phyloP scores from a whole-genome alignment of 352 stramenopile genomes.

The Phytophthora crassamura region DNA sequence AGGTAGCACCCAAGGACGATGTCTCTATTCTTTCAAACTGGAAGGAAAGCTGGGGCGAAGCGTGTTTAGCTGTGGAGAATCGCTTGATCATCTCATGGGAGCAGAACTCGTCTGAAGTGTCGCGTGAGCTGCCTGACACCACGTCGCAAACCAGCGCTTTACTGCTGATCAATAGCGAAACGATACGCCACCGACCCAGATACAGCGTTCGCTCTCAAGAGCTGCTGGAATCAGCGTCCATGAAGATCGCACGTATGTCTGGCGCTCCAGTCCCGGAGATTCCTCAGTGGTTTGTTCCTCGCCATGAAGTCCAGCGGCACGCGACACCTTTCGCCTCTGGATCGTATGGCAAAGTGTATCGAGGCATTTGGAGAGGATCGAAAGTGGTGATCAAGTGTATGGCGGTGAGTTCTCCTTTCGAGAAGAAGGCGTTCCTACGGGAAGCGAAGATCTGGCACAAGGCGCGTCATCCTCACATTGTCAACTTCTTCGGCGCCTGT shows the following conservation, averaged over 20 bases:
- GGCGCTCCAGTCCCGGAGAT: constrained; percentile 10
- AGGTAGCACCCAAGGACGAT: background rate
- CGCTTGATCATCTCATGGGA: constrained; percentile 11
- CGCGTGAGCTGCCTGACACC: constrained; percentile 7
- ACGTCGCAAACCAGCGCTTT: constrained; percentile 11
- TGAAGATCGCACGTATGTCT: constrained; percentile 18
- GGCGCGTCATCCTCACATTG: constrained; percentile 86
- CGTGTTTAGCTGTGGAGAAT: constrained; percentile 2
- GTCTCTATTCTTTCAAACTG: constrained; percentile 8
- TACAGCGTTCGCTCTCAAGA: constrained; percentile 8
- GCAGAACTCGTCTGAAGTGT: constrained; percentile 11
- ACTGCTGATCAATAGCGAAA: constrained; percentile 18
- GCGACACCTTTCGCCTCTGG: constrained; percentile 19
- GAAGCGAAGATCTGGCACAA: constrained; percentile 92
- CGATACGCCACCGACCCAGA: constrained; percentile 6
- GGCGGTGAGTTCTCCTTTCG: background rate
- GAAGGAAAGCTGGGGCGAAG: constrained; percentile 4
- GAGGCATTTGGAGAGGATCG: constrained; percentile 5
- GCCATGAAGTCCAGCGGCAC: constrained; percentile 28
- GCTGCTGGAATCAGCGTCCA: constrained; percentile 4
- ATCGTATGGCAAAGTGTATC: constrained; percentile 18
- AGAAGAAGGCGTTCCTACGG: constrained; percentile 14
- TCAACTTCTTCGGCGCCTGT: constrained; percentile 67
- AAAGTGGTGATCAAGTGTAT: constrained; percentile 31
- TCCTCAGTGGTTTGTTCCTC: constrained; percentile 34